Evolutionary conservation across 371 early-diverging fungal genomes (phyloP).

Genomic region (Lichtheimia corymbifera): DNA sequence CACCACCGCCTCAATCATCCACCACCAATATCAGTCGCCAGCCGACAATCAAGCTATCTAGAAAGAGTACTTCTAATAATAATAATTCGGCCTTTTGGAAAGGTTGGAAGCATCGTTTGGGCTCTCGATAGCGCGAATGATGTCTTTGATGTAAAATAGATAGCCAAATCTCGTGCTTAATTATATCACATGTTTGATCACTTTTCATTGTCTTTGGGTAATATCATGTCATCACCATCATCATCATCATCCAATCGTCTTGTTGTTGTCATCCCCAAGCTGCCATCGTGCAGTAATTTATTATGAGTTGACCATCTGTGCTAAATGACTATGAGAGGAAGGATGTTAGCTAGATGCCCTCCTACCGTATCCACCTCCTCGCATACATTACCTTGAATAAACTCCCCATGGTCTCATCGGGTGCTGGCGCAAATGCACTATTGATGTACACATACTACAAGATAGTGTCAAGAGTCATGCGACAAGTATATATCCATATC

Average conservation of each 20-base stretch:
- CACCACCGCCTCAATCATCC: background rate
- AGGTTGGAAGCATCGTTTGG: slow-evolving; percentile 21
- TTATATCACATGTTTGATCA: too few species aligned
- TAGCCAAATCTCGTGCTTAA: too few species aligned
- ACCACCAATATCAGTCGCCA: slow-evolving; percentile 1
- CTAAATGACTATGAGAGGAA: slow-evolving; percentile 66
- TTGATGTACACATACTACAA: slow-evolving; percentile 87
- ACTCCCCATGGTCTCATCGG: slow-evolving; percentile 86
- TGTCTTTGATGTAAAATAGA: too few species aligned
- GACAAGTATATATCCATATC: background rate
- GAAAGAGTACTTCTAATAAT: slow-evolving; percentile 7
- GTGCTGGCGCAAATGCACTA: slow-evolving; percentile 92
- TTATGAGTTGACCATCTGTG: slow-evolving; percentile 78
- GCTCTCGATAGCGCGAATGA: slow-evolving; percentile 1
- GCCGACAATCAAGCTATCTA: slow-evolving; percentile 6
- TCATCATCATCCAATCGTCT: background rate
- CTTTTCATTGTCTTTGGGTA: too few species aligned
- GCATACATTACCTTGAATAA: slow-evolving; percentile 68
- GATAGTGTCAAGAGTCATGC: background rate
- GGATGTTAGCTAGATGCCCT: background rate
- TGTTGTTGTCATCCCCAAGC: slow-evolving; percentile 73
- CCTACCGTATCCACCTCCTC: background rate
- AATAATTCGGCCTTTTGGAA: slow-evolving; percentile 22
- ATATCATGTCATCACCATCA: background rate
- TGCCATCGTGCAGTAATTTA: slow-evolving; percentile 87